phyloP scores from a whole-genome alignment of 2,329 filamentous ascomycete species.

The Ascochyta viciae-villosae region DNA sequence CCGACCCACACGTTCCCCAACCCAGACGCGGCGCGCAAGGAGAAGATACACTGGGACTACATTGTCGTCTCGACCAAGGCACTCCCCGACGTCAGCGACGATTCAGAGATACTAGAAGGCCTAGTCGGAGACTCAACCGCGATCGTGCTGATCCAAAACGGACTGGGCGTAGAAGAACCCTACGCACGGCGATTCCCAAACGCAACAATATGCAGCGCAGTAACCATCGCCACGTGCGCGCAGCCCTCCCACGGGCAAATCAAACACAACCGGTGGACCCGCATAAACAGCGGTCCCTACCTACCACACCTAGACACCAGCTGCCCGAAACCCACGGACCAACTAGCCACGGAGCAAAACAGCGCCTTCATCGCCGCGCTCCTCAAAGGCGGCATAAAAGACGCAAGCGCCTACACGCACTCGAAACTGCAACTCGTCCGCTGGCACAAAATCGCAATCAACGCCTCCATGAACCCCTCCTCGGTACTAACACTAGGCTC shows the following conservation, averaged over 20 bases:
- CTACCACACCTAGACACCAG: slow-evolving; percentile 56
- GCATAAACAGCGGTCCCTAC: slow-evolving; percentile 73
- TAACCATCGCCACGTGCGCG: slow-evolving; percentile 73
- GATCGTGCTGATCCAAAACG: slow-evolving; percentile 74
- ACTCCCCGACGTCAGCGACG: slow-evolving; percentile 69
- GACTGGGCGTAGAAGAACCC: slow-evolving; percentile 72
- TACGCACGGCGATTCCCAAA: slow-evolving; percentile 68
- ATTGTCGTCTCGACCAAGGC: slow-evolving; percentile 76
- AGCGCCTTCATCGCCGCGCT: slow-evolving; percentile 62
- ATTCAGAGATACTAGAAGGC: slow-evolving; percentile 67
- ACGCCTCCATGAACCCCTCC: slow-evolving; percentile 76
- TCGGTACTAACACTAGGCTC: slow-evolving; percentile 71
- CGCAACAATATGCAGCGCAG: slow-evolving; percentile 69
- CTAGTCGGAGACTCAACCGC: slow-evolving; percentile 62
- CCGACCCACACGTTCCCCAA: slow-evolving; percentile 68
- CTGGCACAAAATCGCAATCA: slow-evolving; percentile 81
- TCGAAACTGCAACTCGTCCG: slow-evolving; percentile 72
- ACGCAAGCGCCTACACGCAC: slow-evolving; percentile 70
- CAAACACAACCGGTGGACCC: slow-evolving; percentile 75
- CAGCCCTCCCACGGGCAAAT: slow-evolving; percentile 69
- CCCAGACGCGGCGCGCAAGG: slow-evolving; percentile 61
- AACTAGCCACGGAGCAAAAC: slow-evolving; percentile 54
- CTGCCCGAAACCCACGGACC: slow-evolving; percentile 28
- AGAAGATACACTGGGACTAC: slow-evolving; percentile 65
- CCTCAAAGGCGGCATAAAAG: slow-evolving; percentile 67